Percentiles rank a stretch among this genome's conserved stretches.
These are phyloP conservation scores for Gloeostereum incarnatum DNA, from an alignment of 768 basidiomycete species.

Conservation along the genomic window DNA sequence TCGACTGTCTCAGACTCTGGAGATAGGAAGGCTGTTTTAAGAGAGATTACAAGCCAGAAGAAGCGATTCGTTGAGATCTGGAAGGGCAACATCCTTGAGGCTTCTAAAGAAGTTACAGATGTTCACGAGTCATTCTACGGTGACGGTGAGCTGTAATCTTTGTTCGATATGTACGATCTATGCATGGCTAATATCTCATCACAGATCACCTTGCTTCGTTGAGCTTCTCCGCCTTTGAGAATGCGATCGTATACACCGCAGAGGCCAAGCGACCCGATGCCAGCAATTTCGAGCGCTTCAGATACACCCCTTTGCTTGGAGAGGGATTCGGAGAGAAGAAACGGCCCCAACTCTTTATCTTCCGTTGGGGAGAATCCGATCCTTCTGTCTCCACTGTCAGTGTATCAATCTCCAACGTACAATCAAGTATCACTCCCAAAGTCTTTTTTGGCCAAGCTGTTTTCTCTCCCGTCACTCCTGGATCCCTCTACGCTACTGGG, in stretches of 20 bases:
- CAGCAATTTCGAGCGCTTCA: constrained; percentile 27
- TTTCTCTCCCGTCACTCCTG: constrained; percentile 30
- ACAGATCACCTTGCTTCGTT: constrained; percentile 44
- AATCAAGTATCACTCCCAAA: too few species aligned
- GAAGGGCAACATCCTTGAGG: constrained; percentile 31
- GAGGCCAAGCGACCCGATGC: constrained; percentile 34
- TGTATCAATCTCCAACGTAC: constrained; percentile 7
- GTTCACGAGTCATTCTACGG: constrained; percentile 50
- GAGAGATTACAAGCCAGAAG: constrained; percentile 22
- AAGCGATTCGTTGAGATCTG: constrained; percentile 57
- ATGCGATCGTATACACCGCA: constrained; percentile 48
- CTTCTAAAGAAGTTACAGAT: constrained; percentile 46
- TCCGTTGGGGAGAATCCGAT: constrained; percentile 29
- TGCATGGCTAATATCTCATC: not conserved
- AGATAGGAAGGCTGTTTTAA: constrained; percentile 34
- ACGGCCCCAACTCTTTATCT: constrained; percentile 43
- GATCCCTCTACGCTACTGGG: constrained; percentile 46
- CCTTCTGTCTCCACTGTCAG: constrained; percentile 6
- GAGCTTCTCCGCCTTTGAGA: constrained; percentile 44
- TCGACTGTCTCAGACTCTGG: constrained; percentile 29
- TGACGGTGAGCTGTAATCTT: constrained; percentile 35
- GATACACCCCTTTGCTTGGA: constrained; percentile 52
- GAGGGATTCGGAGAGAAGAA: constrained; percentile 49
- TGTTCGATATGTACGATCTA: not conserved
- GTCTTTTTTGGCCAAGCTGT: constrained; percentile 46